Evolutionary conservation across 2,329 filamentous ascomycete genomes (phyloP).

Genomic region (Aspergillus sp.): DNA sequence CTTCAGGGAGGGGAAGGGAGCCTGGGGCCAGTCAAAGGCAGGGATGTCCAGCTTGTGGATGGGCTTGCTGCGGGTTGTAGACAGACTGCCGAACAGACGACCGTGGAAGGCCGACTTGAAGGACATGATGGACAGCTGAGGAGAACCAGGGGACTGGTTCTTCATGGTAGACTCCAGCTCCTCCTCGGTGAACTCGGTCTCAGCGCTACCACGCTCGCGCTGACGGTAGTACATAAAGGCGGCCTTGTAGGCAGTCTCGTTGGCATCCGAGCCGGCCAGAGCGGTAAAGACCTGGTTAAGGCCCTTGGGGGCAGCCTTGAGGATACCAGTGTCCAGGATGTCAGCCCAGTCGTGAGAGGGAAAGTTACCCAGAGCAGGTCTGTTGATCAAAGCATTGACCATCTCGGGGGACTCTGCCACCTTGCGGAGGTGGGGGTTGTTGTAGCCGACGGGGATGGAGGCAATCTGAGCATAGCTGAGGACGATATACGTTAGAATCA

Average conservation of each 20-base stretch:
- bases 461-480: conserved; percentile 83
- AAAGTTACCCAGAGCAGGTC: conserved; percentile 88
- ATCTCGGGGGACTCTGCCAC: conserved; percentile 76
- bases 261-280: conserved; percentile 86
- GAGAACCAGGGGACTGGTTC: conserved; percentile 77
- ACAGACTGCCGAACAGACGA: conserved; percentile 82
- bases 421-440: conserved; percentile 74
- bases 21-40: conserved; percentile 92
- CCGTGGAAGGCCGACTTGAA: conserved; percentile 91
- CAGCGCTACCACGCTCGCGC: conserved; percentile 73
- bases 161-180: conserved; percentile 76
- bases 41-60: conserved; percentile 96
- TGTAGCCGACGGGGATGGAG: conserved; percentile 89
- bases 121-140: conserved; percentile 79
- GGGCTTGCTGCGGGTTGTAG: conserved; percentile 86
- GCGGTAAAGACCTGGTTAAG: conserved; percentile 88
- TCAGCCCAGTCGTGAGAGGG: conserved; percentile 81
- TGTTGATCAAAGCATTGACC: conserved; percentile 79
- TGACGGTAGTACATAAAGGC: conserved; percentile 91
- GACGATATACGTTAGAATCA: conserved; percentile 9
- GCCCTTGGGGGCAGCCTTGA: conserved; percentile 80
- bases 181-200: conserved; percentile 76
- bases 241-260: conserved; percentile 92
- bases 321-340: conserved; percentile 75
- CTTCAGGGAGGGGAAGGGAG: conserved; percentile 79